Evolutionary conservation across 164 flowering plant genomes (phyloP).

Genomic region (Taxillus chinensis): DNA sequence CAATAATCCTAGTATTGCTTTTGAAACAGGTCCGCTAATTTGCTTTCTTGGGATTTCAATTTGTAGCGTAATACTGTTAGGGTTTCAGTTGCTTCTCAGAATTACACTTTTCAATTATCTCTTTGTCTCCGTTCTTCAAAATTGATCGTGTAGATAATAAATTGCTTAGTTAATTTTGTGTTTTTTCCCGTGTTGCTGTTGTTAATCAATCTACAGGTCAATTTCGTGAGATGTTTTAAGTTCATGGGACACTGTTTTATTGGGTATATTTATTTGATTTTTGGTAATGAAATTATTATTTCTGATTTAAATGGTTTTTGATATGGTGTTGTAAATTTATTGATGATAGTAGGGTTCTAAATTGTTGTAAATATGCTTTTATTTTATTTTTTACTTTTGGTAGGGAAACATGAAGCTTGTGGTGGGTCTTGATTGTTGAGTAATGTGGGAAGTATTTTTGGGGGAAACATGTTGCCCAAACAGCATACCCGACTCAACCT

Average conservation of each 20-base stretch:
- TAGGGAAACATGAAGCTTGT: background rate
- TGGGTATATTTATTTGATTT: no score
- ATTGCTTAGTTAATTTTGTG: background rate
- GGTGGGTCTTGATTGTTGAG: conserved; percentile 1
- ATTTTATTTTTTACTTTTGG: no score
- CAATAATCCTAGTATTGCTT: no score
- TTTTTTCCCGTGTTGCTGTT: background rate
- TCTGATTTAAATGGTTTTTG: no score
- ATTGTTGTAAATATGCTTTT: no score
- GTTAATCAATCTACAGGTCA: no score
- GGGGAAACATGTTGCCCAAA: conserved; percentile 27
- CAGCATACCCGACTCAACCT: conserved; percentile 42
- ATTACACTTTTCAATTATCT: conserved; percentile 2
- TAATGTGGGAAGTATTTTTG: conserved; percentile 13
- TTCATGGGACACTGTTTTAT: no score
- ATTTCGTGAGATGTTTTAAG: no score
- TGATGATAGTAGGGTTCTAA: conserved; percentile 14
- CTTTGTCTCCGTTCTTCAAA: background rate
- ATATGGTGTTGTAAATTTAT: no score
- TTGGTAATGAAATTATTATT: no score
- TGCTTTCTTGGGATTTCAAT: conserved; percentile 7
- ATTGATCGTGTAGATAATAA: no score
- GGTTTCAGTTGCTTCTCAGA: conserved; percentile 1
- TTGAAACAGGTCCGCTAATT: no score
- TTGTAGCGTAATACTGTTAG: conserved; percentile 2